Evolutionary conservation across 352 stramenopile genomes (phyloP), one percentile per base, ranked within the genome.

Genomic region (Globisporangium nagaii): DNA sequence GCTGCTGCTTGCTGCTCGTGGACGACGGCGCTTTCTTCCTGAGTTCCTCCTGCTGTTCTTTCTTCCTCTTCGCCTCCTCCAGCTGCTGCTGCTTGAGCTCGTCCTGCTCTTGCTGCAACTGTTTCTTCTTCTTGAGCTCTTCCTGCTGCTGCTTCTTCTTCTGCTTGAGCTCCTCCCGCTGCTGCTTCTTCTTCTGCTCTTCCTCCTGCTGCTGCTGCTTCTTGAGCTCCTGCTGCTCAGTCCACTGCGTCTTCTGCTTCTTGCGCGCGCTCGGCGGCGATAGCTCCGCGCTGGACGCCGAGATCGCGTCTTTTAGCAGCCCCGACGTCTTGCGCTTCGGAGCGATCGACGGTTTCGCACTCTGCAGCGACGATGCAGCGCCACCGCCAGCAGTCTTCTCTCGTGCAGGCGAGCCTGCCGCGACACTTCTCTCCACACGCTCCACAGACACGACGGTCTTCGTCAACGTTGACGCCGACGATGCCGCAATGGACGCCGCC

Each of bases 281-380:
- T 8, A 28, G 31, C 9, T 39, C 8, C 10, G 7, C n/a, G 8
- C 20, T 50, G 6, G 50, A 40, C 0, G 57, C 45, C 13, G 32
- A 24, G 12, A 59, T 36, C 8, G 53, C 53, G 25, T 53, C 42
- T 15, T 39, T 47, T 19, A 53, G 17, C 15, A 37, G 2, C 20
- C 43, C 19, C 1, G 59, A 63, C 11, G 44, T 58, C 34, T 63
- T 58, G 22, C 53, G 44, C 24, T 66, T 62, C 5, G 59, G 37
- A 2, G 30, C 35, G 31, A 53, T 52, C 25, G 44, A 47, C 27
- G 20, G 42, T 36, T 61, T 61, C 45, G 40, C 45, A 9, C 12
- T 46, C 36, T 11, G 19, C 4, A 24, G 25, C 40, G 11, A 13
- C 22, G n/a, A 25, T 17, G 10, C 37, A 3, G 37, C 8, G n/a